Base-by-base conservation (phyloP, 192 early-diverging fungal genomes). In the Gamsiella multidivaricata region DNA sequence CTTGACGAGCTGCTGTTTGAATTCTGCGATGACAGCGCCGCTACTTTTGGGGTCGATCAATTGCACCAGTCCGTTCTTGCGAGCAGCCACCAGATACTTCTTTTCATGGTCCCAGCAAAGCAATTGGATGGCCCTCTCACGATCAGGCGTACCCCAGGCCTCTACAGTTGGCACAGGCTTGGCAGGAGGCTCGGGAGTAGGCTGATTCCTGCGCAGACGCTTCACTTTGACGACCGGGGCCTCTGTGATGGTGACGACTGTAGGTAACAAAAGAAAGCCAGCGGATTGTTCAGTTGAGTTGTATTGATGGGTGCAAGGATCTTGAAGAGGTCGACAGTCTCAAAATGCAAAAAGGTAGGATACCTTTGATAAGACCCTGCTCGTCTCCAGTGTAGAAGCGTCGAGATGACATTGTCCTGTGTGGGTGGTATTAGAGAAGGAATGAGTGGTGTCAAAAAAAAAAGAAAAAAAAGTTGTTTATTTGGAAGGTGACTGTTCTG, bases 61-160 rank as follows among this genome's bases (percentile, higher is more conserved):
- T 20, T 87, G 55, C 32, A 88, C 70, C n/a, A 64, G 56, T 11
- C 87, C 87, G 70, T 74, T 83, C 61, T 86, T 82, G 34, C 87
- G 78, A 22, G 86, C 87, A n/a, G 86, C 78, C 11, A 84, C 64
- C 25, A 88, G 42, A 75, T 87, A 49, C 41, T 81, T 65, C 51
- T 79, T 65, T 43, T 73, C 69, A 51, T 73, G 54, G 14, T 75
- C 71, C 65, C 74, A 69, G 59, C 61, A 80, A 56, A 83, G 32
- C 37, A 80, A 34, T 50, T 83, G 78, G 37, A 83, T 31, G 22
- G 64, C 65, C 39, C 42, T 61, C 6, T 56, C 58, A 28, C 78
- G 68, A 36, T 78, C 72, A 29, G 74, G 69, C 20, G 66, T 26
- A 18, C 79, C 82, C 82, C 82, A 83, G 23, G 72, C 66, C 54